A percentile compares a stretch with the other conserved stretches of the same genome.
These are phyloP conservation scores for Aspergillus candidus DNA, from an alignment of 2,329 filamentous ascomycete genomes.

Conservation along the genomic window DNA sequence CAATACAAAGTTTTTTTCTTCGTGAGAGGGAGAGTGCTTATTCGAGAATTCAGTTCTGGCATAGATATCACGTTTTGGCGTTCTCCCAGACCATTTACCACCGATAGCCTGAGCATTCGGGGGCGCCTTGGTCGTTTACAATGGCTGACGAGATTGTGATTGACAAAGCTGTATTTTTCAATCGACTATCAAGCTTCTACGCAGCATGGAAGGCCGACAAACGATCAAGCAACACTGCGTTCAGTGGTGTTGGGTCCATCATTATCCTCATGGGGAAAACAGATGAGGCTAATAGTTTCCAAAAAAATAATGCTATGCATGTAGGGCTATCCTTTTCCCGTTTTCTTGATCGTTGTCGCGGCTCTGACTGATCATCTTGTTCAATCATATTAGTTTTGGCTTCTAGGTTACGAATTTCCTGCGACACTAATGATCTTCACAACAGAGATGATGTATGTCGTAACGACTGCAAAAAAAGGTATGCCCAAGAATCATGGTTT, in stretches of 20 bases:
- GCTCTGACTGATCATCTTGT: neutral
- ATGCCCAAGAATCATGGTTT: constrained; percentile 9
- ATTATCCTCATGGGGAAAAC: constrained; percentile 92
- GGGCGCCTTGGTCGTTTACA: constrained; percentile 12
- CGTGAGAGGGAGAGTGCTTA: too few relatives aligned
- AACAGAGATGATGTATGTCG: constrained; percentile 76
- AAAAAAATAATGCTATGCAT: constrained; percentile 96
- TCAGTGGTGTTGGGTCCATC: constrained; percentile 80
- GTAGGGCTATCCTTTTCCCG: constrained; percentile 48
- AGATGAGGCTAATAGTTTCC: constrained; percentile 76
- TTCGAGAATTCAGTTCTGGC: too few relatives aligned
- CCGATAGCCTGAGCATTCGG: too few relatives aligned
- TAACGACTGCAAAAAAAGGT: constrained; percentile 98
- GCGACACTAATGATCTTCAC: constrained; percentile 93
- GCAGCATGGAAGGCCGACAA: constrained; percentile 96
- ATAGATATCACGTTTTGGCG: too few relatives aligned
- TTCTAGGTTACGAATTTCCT: constrained; percentile 96
- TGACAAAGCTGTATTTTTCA: constrained; percentile 88
- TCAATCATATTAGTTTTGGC: constrained; percentile 68
- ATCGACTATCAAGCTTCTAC: constrained; percentile 79
- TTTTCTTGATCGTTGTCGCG: neutral
- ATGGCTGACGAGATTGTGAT: constrained; percentile 86
- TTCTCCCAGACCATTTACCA: too few relatives aligned
- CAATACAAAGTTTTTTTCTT: too few relatives aligned
- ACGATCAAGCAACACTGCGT: constrained; percentile 75